These are phyloP conservation scores for Sarocladiaceae sp. DNA, from an alignment of 2,329 filamentous ascomycete species.

Conservation along the genomic window DNA sequence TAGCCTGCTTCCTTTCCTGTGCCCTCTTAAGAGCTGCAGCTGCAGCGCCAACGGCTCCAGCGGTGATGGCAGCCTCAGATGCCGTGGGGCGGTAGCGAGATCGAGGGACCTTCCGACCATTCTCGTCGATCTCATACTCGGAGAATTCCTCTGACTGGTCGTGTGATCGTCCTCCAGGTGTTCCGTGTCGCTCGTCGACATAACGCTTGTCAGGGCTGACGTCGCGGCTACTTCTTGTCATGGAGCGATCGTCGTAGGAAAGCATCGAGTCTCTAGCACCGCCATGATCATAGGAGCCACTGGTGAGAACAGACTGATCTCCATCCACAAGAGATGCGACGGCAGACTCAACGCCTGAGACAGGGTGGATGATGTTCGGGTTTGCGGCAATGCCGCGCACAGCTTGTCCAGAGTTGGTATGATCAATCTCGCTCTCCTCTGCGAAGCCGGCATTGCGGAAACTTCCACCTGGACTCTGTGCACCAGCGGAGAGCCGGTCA, in stretches of 20 bases:
- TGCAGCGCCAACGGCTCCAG: slow-evolving; percentile 47
- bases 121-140: slow-evolving; percentile 53
- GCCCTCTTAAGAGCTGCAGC: slow-evolving; percentile 45
- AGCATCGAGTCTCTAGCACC: slow-evolving; percentile 31
- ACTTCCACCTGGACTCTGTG: slow-evolving; percentile 48
- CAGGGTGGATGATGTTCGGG: slow-evolving; percentile 68
- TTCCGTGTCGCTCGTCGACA: slow-evolving; percentile 33
- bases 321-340: slow-evolving; percentile 83
- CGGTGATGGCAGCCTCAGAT: slow-evolving; percentile 52
- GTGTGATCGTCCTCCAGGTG: slow-evolving; percentile 31
- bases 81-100: slow-evolving; percentile 41
- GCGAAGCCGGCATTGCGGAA: slow-evolving; percentile 45
- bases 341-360: slow-evolving; percentile 73
- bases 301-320: slow-evolving; percentile 63
- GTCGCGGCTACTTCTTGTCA: slow-evolving; percentile 26
- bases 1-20: slow-evolving; percentile 37
- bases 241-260: slow-evolving; percentile 25
- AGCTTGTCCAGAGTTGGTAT: slow-evolving; percentile 58
- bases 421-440: slow-evolving; percentile 51
- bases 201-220: slow-evolving; percentile 37
- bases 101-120: slow-evolving; percentile 48
- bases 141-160: slow-evolving; percentile 40
- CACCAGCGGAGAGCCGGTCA: slow-evolving; percentile 49
- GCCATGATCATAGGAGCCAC: slow-evolving; percentile 44
- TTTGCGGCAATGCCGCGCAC: slow-evolving; percentile 67